A percentile compares a stretch with the other conserved stretches of the same genome.
Conservation (phyloP, 768 basidiomycete species). For the Lentinula guzmanii region DNA sequence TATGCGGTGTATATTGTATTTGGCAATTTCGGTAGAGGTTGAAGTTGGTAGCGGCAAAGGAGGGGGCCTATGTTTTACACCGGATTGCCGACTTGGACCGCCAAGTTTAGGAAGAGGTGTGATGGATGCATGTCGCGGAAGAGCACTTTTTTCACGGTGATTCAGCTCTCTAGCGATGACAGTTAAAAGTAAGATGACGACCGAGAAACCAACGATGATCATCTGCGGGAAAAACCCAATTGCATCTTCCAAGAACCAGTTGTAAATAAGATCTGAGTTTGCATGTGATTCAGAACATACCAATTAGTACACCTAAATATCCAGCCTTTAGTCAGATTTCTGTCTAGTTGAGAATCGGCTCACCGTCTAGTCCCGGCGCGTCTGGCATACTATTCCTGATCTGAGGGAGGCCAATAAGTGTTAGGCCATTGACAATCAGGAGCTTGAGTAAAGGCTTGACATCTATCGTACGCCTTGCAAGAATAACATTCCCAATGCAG, state of each 20-base stretch:
- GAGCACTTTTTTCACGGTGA: not conserved
- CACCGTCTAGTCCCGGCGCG: slow-evolving; percentile 44
- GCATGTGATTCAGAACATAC: slow-evolving; percentile 20
- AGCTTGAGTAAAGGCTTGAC: slow-evolving; percentile 28
- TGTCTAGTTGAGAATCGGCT: slow-evolving; percentile 5
- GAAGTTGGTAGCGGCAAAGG: slow-evolving; percentile 22
- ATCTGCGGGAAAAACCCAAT: slow-evolving; percentile 60
- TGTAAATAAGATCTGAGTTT: not conserved
- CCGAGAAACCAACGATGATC: slow-evolving; percentile 36
- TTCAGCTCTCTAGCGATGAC: slow-evolving; percentile 37
- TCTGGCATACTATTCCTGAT: slow-evolving; percentile 52
- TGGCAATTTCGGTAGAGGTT: slow-evolving; percentile 25
- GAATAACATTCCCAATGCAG: slow-evolving; percentile 36
- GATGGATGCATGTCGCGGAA: not conserved
- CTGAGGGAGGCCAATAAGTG: slow-evolving; percentile 42
- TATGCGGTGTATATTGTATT: slow-evolving; percentile 30
- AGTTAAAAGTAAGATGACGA: slow-evolving; percentile 34
- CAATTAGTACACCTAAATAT: slow-evolving; percentile 38
- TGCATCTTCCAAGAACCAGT: slow-evolving; percentile 27
- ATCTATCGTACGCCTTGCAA: slow-evolving; percentile 30
- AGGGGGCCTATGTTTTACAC: slow-evolving; percentile 18
- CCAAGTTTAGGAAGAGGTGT: not conserved
- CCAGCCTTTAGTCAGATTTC: not conserved
- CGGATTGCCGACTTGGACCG: slow-evolving; percentile 1
- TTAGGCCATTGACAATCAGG: slow-evolving; percentile 31